phyloP scores from a whole-genome alignment of 1,284 basidiomycete genomes.

The Hymenochaete sp. region DNA sequence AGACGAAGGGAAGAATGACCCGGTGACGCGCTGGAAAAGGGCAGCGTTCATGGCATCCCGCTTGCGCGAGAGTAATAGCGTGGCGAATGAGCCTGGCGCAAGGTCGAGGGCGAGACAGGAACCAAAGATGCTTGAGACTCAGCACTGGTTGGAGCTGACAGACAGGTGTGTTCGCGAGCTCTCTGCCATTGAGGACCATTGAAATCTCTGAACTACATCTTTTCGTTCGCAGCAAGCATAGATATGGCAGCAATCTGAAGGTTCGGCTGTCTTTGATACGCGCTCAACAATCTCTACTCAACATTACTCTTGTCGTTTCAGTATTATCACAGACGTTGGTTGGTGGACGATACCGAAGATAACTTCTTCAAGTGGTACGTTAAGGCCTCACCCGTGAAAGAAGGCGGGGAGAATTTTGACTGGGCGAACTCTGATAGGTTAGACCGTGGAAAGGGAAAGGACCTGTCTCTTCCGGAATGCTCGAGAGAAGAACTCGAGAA shows the following conservation, averaged over 20 bases:
- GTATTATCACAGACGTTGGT: constrained; percentile 59
- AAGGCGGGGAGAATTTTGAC: constrained; percentile 6
- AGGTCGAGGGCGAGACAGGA: constrained; percentile 20
- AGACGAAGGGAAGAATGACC: constrained; percentile 35
- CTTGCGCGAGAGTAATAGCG: constrained; percentile 35
- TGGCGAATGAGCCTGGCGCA: constrained; percentile 15
- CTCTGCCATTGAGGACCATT: neutral
- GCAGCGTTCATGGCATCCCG: constrained; percentile 35
- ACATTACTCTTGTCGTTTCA: constrained; percentile 24
- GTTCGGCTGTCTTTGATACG: constrained; percentile 15
- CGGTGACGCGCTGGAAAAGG: constrained; percentile 38
- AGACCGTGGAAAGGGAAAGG: constrained; percentile 59
- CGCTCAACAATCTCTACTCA: neutral
- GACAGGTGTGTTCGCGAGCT: constrained; percentile 36
- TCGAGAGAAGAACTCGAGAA: constrained; percentile 59
- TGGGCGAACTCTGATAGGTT: constrained; percentile 52
- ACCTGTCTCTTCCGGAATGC: constrained; percentile 56
- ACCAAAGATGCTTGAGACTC: constrained; percentile 44
- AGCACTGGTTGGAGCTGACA: constrained; percentile 60
- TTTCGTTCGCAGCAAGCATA: constrained; percentile 41
- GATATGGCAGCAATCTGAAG: constrained; percentile 56
- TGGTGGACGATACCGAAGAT: constrained; percentile 50
- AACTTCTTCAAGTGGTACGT: constrained; percentile 66
- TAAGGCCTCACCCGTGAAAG: neutral
- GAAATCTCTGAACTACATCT: neutral